phyloP scores from a whole-genome alignment of 139 green algal species.

The Coelastrella sp. region DNA sequence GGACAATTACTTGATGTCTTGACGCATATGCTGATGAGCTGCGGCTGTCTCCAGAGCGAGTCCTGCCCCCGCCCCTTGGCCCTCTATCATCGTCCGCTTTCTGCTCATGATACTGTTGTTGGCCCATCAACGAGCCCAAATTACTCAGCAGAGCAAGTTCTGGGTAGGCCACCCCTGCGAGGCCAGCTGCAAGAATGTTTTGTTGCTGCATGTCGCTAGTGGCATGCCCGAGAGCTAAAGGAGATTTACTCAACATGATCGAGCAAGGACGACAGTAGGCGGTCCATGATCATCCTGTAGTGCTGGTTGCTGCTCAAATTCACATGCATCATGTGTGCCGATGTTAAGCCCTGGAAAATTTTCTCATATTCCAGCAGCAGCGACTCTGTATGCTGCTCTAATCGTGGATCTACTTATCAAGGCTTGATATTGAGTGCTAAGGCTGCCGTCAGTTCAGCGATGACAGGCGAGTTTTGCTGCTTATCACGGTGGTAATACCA shows the following conservation, averaged over 20 bases:
- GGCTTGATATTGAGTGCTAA: too few relatives aligned
- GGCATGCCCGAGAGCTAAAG: neutral
- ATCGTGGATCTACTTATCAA: too few relatives aligned
- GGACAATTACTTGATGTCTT: neutral
- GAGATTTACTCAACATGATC: neutral
- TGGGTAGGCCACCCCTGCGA: constrained; percentile 39
- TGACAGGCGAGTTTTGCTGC: too few relatives aligned
- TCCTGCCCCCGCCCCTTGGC: neutral
- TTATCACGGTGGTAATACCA: too few relatives aligned
- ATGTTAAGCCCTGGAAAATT: too few relatives aligned
- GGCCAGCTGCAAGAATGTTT: neutral
- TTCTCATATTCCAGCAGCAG: too few relatives aligned
- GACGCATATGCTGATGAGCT: constrained; percentile 10
- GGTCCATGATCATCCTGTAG: neutral
- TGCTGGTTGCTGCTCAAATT: neutral
- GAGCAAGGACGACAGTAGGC: neutral
- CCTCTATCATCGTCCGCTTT: neutral
- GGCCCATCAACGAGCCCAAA: constrained; percentile 27
- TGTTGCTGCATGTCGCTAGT: neutral
- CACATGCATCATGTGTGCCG: neutral
- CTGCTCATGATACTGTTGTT: constrained; percentile 12
- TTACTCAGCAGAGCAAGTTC: constrained; percentile 53
- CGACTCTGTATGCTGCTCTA: too few relatives aligned
- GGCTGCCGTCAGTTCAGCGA: too few relatives aligned
- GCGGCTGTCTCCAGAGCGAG: neutral